Evolutionary conservation across 1,139 yeast genomes (phyloP), one percentile per base, ranked within the genome.

Genomic region (Arxiozyma heterogenica): DNA sequence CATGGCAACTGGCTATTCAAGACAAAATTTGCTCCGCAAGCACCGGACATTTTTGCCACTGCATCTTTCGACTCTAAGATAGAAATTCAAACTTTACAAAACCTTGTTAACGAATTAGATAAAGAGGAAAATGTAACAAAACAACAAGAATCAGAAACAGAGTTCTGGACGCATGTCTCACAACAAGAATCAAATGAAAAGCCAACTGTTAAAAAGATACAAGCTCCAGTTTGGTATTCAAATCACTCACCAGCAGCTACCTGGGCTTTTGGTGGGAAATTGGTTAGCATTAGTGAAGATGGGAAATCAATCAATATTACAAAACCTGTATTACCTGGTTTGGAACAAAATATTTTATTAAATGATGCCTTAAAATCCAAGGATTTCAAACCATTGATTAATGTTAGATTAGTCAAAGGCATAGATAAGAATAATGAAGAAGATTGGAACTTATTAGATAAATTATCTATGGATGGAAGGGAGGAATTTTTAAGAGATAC

Each of bases 1-100:
- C 81, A 95, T 46, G 87, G 95, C 45, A 91, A 89, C 70, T 93
- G 98, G 98, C 86, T 89, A 30, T 93, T 90, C 73, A 83, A 86
- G 70, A 81, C 95, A 18, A 79, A 80, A 63, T 93, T 91, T 75
- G 95, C 96, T 56, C 95, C 96, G 47, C 71, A 76, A 30, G 82
- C 88, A 27, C 98, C 99, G 5, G 97, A 91, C 58, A 73, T 89
- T 55, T 86, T 94, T 74, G 98, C 98, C 8, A 81, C 91, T 55
- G 94, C 98, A 25, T 87, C 97, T 17, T 88, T 87, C 63, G 98
- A 91, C 69, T 95, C 95, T 55, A 89, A 87, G 68, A 78, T 94
- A 55, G 73, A 81, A 51, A 76, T 93, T 47, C 97, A 91, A 71
- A 80, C 96, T 42, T 75, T 94, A 58, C 99, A 94, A 72, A 96